phyloP scores from a whole-genome alignment of 2,329 filamentous ascomycete genomes.

The Neopestalotiopsis sp. region DNA sequence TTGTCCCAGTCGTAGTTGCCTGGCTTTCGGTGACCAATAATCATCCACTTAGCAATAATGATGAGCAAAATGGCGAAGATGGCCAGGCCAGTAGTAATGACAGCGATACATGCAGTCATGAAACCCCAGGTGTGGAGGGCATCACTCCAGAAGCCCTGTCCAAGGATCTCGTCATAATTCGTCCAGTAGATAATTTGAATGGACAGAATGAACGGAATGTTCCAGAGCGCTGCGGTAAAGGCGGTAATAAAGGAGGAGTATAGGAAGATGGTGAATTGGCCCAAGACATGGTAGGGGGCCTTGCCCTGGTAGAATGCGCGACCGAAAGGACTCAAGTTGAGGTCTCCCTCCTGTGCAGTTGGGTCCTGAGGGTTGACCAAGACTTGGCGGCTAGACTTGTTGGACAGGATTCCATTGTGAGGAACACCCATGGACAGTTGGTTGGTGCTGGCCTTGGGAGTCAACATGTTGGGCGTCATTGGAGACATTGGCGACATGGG shows the following conservation, averaged over 20 bases:
- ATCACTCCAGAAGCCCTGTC: conserved; percentile 26
- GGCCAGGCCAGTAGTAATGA: conserved; percentile 48
- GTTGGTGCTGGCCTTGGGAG: conserved; percentile 4
- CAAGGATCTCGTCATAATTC: conserved; percentile 6
- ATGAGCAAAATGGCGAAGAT: conserved; percentile 48
- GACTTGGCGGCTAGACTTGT: conserved; percentile 13
- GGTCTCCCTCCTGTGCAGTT: background rate
- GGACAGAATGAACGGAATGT: conserved; percentile 50
- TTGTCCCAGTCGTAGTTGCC: conserved; percentile 65
- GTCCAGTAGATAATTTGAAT: conserved; percentile 46
- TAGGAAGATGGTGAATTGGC: conserved; percentile 51
- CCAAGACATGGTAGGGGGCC: conserved; percentile 55
- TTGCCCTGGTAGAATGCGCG: conserved; percentile 58
- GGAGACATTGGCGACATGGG: conserved; percentile 11
- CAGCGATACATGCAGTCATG: conserved; percentile 44
- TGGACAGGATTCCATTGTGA: background rate
- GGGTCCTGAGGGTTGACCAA: background rate
- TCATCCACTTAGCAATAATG: conserved; percentile 54
- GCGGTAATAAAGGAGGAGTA: conserved; percentile 54
- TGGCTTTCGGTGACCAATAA: conserved; percentile 54
- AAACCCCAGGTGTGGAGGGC: conserved; percentile 45
- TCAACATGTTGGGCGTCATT: background rate
- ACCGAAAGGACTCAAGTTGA: conserved; percentile 49
- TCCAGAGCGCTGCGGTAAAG: conserved; percentile 56
- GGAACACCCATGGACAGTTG: conserved; percentile 7